Base-by-base conservation (phyloP, 345 rosid species). In the Leavenworthia alabamica region DNA sequence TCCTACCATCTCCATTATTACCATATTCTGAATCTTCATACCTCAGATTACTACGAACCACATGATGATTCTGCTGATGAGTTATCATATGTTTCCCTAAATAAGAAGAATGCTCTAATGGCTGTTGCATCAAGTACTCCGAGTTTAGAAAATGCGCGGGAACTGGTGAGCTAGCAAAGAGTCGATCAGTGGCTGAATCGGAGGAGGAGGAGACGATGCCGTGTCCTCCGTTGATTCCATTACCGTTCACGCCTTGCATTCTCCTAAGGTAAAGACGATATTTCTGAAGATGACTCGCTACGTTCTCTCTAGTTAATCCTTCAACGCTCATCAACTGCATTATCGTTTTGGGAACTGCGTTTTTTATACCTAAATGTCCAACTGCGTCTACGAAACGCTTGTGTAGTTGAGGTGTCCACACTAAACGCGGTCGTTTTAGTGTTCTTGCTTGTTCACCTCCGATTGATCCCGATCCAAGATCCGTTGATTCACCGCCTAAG, bases 301-400 rank as follows among this genome's bases (percentile, higher is more conserved):
- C 99, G 72, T 89, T 93, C 72, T 93, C 97, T 22, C 97, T 80
- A 7, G 96, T 93, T 66, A 93, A 60, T 0, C 99, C 99, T 41
- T 89, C 97, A 0, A 93, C 99, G 51, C 85, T 86, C 99, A 93
- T 93, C 56, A 89, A 42, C 73, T 89, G 97, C 99, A 93, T 93
- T 64, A 93, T 89, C 40, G 99, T 93, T 76, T 93, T 93, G 0
- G 99, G 99, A 1, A 93, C 99, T 1, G 96, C 99, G 84, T 85
- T 93, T 16, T 89, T 82, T 1, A 93, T 85, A 56, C 99, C 99
- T 8, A 93, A 51, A 29, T 86, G 92, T 2, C 81, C 81, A 49
- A 93, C 96, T 47, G 91, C 96, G 33, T 93, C 99, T 1, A 93
- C 96, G 37, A 93, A 93, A 13, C 99, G 78, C 77, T 89, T 89